These are phyloP conservation scores for Arctium minus DNA, from an alignment of 129 eudicot species.

Conservation along the genomic window DNA sequence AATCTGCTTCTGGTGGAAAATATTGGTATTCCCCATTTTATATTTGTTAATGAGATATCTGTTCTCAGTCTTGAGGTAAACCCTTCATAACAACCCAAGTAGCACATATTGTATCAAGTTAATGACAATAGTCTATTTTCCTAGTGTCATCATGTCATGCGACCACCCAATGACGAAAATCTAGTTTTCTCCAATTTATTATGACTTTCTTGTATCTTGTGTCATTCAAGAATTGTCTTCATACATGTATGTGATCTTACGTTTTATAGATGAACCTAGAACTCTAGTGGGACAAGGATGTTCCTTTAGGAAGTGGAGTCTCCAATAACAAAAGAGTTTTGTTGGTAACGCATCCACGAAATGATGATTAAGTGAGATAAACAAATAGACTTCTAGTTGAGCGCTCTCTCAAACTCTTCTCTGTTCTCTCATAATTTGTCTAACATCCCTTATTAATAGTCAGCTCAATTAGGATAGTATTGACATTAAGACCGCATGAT, in stretches of 20 bases:
- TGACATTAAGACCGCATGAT: background rate
- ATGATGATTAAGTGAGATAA: no score
- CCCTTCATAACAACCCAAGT: background rate
- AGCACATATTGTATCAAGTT: background rate
- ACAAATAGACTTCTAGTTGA: no score
- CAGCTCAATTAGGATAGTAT: no score
- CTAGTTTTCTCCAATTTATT: background rate
- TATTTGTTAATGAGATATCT: no score
- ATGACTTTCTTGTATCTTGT: background rate
- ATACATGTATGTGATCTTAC: background rate
- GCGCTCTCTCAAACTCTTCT: background rate
- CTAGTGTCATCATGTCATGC: background rate
- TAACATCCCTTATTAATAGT: background rate
- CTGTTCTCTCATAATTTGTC: background rate
- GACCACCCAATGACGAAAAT: background rate
- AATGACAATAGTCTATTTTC: background rate
- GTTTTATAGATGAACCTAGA: background rate
- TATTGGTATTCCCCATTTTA: no score
- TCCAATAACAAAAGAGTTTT: background rate
- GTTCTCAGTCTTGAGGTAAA: background rate
- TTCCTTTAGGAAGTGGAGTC: background rate
- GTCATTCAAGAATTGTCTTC: background rate
- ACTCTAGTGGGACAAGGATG: background rate
- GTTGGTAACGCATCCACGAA: no score
- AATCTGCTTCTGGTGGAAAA: constrained; percentile 49